Base-by-base conservation (phyloP, 352 stramenopile genomes). In the Globisporangium spinosum region DNA sequence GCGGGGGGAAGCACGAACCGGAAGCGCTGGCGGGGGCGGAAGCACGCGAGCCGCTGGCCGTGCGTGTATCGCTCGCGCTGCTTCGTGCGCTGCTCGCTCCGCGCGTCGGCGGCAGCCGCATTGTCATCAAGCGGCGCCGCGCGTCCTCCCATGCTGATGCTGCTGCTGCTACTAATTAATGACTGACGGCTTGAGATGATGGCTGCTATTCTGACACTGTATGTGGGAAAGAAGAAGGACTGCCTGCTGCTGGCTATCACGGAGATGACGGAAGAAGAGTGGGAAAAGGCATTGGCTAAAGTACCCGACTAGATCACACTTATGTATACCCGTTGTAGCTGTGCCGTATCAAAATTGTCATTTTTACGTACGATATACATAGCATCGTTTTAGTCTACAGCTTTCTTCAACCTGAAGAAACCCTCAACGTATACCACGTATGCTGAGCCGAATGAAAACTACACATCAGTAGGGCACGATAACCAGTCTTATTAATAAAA, bases 21-120 rank as follows among this genome's bases (percentile, higher is more conserved):
- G 57, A 89, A 93, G 22, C 85, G 82, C 57, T 79, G 73, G n/a
- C 70, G 77, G 15, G 85, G 78, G 0, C 82, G 82, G 71, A 91
- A 93, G 64, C 85, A 93, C 35, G 78, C 70, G 38, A 93, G 73
- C 1, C 82, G 78, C 47, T 68, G 64, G 6, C 85, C 85, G 55
- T 93, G 84, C 8, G 35, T 5, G 15, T n/a, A 53, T 7, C 32
- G 43, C 49, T 67, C 58, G 23, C 58, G 57, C n/a, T 45, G 57
- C n/a, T 32, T 49, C 49, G 29, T 25, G 23, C 34, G n/a, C 57
- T 29, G 57, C 34, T 49, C n/a, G 4, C 13, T 32, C 25, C 12
- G 25, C 25, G 25, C 13, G 27, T 23, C 25, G 10, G 3, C n/a
- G 8, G n/a, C 32, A 4, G 27, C 27, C 54, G 22, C 25, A 15